These are phyloP conservation scores for Annulohypoxylon moriforme DNA, from an alignment of 495 filamentous ascomycete species.

Conservation along the genomic window DNA sequence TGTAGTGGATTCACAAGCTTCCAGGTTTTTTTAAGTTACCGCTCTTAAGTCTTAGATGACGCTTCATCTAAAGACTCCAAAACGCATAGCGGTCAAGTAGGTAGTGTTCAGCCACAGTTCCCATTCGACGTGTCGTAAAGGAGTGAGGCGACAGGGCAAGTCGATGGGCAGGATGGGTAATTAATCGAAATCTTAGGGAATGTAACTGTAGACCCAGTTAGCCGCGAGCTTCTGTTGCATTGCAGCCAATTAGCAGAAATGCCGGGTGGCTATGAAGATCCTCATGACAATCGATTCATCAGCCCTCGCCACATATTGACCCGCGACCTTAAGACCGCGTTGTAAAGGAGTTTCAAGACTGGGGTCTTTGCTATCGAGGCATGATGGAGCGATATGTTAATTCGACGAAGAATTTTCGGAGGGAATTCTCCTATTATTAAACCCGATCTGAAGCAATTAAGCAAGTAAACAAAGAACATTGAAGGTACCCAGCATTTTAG, in stretches of 20 bases:
- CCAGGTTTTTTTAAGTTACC: not conserved
- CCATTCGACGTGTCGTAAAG: not conserved
- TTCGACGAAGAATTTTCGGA: not conserved
- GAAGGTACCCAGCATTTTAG: not conserved
- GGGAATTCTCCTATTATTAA: not conserved
- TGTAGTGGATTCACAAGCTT: not conserved
- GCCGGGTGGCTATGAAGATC: constrained; percentile 40
- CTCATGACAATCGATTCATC: constrained; percentile 28
- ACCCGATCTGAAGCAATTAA: not conserved
- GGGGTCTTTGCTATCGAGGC: not conserved
- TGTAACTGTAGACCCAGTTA: constrained; percentile 23
- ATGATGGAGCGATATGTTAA: not conserved
- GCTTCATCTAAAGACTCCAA: not conserved
- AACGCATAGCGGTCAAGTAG: not conserved
- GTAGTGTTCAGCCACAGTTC: constrained; percentile 17
- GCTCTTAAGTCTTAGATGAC: not conserved
- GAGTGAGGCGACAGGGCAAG: not conserved
- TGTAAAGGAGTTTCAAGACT: constrained; percentile 13
- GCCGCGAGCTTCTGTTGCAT: constrained; percentile 35
- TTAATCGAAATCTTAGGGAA: constrained; percentile 25
- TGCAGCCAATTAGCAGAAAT: constrained; percentile 36
- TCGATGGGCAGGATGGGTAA: not conserved
- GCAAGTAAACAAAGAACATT: not conserved
- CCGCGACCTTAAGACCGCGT: constrained; percentile 14
- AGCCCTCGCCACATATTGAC: constrained; percentile 9